Base-by-base conservation (phyloP, 108 stramenopile species). In the Cyclotella atomus region DNA sequence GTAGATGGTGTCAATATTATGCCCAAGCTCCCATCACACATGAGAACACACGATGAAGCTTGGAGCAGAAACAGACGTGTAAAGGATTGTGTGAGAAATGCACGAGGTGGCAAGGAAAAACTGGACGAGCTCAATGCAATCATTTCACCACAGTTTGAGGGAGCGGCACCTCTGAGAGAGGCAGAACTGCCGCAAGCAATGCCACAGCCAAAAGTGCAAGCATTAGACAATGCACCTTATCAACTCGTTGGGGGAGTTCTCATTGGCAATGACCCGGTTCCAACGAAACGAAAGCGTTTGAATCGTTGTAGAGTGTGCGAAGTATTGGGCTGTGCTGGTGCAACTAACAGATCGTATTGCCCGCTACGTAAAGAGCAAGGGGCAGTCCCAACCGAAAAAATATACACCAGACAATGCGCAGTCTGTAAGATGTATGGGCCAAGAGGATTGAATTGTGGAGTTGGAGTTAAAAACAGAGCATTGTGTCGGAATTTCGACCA, bases 1-100 rank as follows among this genome's bases (percentile, higher is more conserved):
- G 65, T 66, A 10, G 65, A 66, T 66, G 65, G 65, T 0, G 21
- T 29, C 15, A 44, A 66, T 44, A 16, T 66, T 1, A 49, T 66
- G 46, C 65, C 65, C 27, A 66, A 66, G 27, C 15, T 66, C 1
- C 65, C 65, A 19, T 38, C 24, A 19, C 65, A 66, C 5, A n/a
- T 66, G 17, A 20, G 65, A 12, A 49, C 38, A 23, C 25, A 61
- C 60, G 30, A 23, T 38, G 36, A 61, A 23, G 21, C 36, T 0
- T 61, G 60, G 60, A 49, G 47, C 9, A 49, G 47, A 17, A 65
- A 47, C 10, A 25, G 19, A 6, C 45, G 28, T 30, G 45, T 46
- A 1, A 28, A 5, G 30, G 45, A 65, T 10, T 3, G 41, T 46
- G 45, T 32, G 0, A 43, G 28, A 49, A 46, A 49, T 28, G 45